A percentile compares a stretch with the other conserved stretches of the same genome.
These are phyloP conservation scores for Rhizopogon roseolus DNA, from an alignment of 768 basidiomycete species.

Conservation along the genomic window DNA sequence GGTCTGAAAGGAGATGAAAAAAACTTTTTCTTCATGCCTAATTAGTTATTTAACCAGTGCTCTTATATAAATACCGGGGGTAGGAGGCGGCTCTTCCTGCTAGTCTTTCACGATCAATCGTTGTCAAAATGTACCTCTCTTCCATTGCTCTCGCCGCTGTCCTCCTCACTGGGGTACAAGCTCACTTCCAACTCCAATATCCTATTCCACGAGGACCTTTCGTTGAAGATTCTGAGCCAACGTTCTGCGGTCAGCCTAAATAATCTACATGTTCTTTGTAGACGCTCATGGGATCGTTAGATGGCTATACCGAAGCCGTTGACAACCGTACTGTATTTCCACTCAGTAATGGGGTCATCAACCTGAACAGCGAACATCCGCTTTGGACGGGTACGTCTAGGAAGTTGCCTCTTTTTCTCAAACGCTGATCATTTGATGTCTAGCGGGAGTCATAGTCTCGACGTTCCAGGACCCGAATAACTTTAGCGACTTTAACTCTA, in stretches of 20 bases:
- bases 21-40: background rate
- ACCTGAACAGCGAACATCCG: slow-evolving; percentile 62
- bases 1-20: background rate
- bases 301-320: slow-evolving; percentile 54
- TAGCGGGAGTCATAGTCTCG: slow-evolving; percentile 53
- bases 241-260: slow-evolving; percentile 58
- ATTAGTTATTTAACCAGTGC: background rate
- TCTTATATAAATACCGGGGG: background rate
- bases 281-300: slow-evolving; percentile 29
- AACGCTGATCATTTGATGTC: slow-evolving; percentile 3
- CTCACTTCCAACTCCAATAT: slow-evolving; percentile 80
- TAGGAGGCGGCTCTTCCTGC: background rate
- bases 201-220: slow-evolving; percentile 72
- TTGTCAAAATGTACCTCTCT: slow-evolving; percentile 28
- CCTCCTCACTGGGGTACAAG: slow-evolving; percentile 42
- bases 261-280: background rate
- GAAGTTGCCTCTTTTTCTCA: background rate
- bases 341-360: slow-evolving; percentile 54
- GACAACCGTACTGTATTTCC: slow-evolving; percentile 67
- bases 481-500: slow-evolving; percentile 58
- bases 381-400: slow-evolving; percentile 48
- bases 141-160: slow-evolving; percentile 31
- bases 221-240: slow-evolving; percentile 48
- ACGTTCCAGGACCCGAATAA: slow-evolving; percentile 53
- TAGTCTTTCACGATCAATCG: background rate